phyloP scores from a whole-genome alignment of 1,284 basidiomycete species.

The Rhodotorula sp. region DNA sequence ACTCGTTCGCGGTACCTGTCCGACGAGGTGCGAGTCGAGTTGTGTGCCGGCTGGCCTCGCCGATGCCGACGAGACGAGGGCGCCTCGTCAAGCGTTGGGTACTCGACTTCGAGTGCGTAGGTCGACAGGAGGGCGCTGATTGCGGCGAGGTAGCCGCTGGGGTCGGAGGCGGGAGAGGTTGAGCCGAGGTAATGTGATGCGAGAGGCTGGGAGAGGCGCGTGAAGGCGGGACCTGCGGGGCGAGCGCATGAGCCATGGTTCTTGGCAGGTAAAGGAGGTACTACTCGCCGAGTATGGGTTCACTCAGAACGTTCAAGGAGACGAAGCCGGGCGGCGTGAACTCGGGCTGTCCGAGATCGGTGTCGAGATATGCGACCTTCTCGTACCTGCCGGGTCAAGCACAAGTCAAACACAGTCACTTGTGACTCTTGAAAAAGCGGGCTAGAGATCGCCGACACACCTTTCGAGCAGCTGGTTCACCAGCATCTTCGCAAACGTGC shows the following conservation, averaged over 20 bases:
- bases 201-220: constrained; percentile 68
- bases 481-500: constrained; percentile 72
- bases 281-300: constrained; percentile 61
- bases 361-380: constrained; percentile 83
- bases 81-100: constrained; percentile 47
- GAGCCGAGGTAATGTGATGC: constrained; percentile 82
- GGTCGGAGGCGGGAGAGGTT: constrained; percentile 71
- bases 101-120: constrained; percentile 69
- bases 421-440: too few relatives aligned
- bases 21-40: not conserved
- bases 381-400: constrained; percentile 61
- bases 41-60: not conserved
- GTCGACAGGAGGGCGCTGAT: constrained; percentile 66
- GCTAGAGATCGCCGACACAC: constrained; percentile 35
- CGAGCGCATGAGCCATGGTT: not conserved
- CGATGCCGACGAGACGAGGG: not conserved
- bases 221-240: constrained; percentile 63
- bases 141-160: constrained; percentile 72
- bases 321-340: constrained; percentile 86
- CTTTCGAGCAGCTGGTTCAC: constrained; percentile 66
- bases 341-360: constrained; percentile 90
- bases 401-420: too few relatives aligned
- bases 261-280: constrained; percentile 44
- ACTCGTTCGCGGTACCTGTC: constrained; percentile 26
- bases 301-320: constrained; percentile 68